A percentile compares a stretch with the other conserved stretches of the same genome.
These are phyloP conservation scores for Tolypocladium inflatum DNA, from an alignment of 2,329 filamentous ascomycete species.

Conservation along the genomic window DNA sequence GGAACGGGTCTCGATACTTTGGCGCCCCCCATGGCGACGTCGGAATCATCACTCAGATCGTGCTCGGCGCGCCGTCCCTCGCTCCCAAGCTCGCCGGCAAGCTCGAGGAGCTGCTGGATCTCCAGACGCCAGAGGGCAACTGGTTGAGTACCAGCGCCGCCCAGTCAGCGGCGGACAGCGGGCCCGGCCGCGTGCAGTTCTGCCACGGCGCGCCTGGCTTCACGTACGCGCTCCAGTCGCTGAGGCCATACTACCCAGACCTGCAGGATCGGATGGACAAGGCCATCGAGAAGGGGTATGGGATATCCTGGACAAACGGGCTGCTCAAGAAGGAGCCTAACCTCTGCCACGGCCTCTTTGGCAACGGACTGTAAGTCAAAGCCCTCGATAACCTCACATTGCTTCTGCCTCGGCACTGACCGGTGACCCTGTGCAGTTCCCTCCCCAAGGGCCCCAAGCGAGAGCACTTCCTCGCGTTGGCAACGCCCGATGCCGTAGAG, in stretches of 20 bases:
- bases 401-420: constrained; percentile 4
- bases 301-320: constrained; percentile 46
- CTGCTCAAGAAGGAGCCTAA: constrained; percentile 55
- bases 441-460: constrained; percentile 18
- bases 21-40: constrained; percentile 60
- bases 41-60: constrained; percentile 61
- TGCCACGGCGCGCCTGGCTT: constrained; percentile 60
- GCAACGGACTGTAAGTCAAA: constrained; percentile 50
- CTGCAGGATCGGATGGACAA: constrained; percentile 42
- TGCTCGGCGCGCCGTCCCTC: constrained; percentile 45
- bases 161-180: constrained; percentile 28
- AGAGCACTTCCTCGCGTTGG: constrained; percentile 49
- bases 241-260: constrained; percentile 45
- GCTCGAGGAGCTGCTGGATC: constrained; percentile 44
- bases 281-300: constrained; percentile 40
- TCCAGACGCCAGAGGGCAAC: constrained; percentile 53
- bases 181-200: constrained; percentile 40
- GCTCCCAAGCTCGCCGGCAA: constrained; percentile 43
- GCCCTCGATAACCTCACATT: neutral
- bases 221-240: constrained; percentile 45
- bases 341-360: constrained; percentile 55
- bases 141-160: constrained; percentile 40
- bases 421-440: constrained; percentile 18
- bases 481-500: constrained; percentile 45
- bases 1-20: constrained; percentile 52